Percentiles rank a stretch among this genome's conserved stretches.
phyloP scores from a whole-genome alignment of 2,329 filamentous ascomycete species.

The Fusarium virguliforme region DNA sequence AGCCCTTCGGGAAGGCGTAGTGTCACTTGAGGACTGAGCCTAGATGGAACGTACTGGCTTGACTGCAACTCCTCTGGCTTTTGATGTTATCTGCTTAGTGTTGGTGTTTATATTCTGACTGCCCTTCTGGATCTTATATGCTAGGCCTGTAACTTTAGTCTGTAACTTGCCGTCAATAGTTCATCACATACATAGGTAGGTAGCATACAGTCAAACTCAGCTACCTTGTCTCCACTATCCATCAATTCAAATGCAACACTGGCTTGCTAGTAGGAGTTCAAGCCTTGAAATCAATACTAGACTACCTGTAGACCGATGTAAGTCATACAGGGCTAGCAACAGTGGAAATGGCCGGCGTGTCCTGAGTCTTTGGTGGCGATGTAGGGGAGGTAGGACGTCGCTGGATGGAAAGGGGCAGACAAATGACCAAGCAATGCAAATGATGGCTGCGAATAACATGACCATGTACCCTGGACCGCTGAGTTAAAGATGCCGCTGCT shows the following conservation, averaged over 20 bases:
- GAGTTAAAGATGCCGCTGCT: background rate
- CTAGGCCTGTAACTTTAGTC: too few species aligned
- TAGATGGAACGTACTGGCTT: too few species aligned
- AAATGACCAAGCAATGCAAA: background rate
- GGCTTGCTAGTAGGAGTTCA: background rate
- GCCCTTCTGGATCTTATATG: too few species aligned
- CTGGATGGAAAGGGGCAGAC: background rate
- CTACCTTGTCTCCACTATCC: background rate
- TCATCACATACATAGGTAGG: too few species aligned
- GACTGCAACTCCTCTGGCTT: too few species aligned
- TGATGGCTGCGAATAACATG: background rate
- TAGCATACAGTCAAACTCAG: too few species aligned
- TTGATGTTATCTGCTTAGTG: too few species aligned
- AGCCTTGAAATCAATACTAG: background rate
- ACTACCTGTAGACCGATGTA: background rate
- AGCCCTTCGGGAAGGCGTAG: too few species aligned
- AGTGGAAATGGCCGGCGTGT: background rate
- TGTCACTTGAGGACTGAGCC: too few species aligned
- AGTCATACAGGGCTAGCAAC: too few species aligned
- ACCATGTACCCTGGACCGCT: background rate
- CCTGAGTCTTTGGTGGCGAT: background rate
- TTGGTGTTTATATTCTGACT: too few species aligned
- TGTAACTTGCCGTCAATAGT: too few species aligned
- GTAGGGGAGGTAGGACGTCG: background rate
- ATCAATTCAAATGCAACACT: background rate